Evolutionary conservation across 208 protist genomes (phyloP), one percentile per base, ranked within the genome.

Genomic region (Acanthamoeba castellanii): DNA sequence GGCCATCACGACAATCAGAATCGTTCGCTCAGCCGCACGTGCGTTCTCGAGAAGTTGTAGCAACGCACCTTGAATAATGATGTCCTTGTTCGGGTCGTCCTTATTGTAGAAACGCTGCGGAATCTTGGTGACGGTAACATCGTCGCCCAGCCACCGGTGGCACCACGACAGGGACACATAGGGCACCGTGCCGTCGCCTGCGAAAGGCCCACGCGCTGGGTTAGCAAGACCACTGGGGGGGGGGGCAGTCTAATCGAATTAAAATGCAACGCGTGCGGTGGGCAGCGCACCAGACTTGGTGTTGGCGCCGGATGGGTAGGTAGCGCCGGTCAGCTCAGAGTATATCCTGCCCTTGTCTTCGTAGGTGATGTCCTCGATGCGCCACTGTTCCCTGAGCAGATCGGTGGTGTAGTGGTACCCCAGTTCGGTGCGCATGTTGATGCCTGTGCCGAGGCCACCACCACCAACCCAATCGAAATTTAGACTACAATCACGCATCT

Each of bases 391-490:
- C 27, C 32, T 9, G 11, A 64, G 14, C 45, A 66, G 27, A 25
- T 66, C 81, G 22, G 45, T 89, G 14, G 45, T 11, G n/a, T 66
- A 89, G 27, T 57, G 45, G 50, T 89, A 89, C 14, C 81, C 55
- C n/a, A 89, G 47, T 37, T 89, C 52, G n/a, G 81, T 89, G 16
- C 81, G 78, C 50, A 87, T 50, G 78, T 87, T 55, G 78, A 87
- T 81, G n/a, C 70, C 57, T 64, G 11, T 57, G 52, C 52, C 11
- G 16, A 57, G 14, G 52, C 11, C 11, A 1, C 5, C 52, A 57
- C 52, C 14, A 18, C 16, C 3, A 57, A 18, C 16, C 16, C 2
- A 11, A 11, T 57, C 37, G 37, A 42, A 42, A 1, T 42, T 42
- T 42, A 42, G 52, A 57, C n/a, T n/a, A n/a, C n/a, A n/a, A n/a